Evolutionary conservation across 106 monocot genomes (phyloP).

Genomic region (Cymbidium sinense): DNA sequence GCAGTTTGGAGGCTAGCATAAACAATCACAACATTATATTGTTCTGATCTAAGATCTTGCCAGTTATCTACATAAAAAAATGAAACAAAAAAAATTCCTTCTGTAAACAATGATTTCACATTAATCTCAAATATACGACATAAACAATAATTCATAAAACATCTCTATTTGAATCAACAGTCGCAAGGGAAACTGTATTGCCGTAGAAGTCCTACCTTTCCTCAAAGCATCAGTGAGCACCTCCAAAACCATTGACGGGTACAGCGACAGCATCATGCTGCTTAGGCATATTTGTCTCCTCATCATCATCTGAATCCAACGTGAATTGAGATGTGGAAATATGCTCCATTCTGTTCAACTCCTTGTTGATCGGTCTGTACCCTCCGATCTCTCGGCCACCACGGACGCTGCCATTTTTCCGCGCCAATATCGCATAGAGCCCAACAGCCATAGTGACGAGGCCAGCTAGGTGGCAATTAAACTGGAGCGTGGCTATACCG

Average conservation of each 20-base stretch:
- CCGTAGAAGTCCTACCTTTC: background rate
- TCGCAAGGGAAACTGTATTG: background rate
- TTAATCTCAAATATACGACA: background rate
- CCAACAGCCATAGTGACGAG: constrained; percentile 36
- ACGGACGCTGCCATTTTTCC: background rate
- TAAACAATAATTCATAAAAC: background rate
- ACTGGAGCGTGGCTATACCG: constrained; percentile 84
- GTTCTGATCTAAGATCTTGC: no score
- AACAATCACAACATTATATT: no score
- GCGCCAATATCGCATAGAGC: constrained; percentile 20
- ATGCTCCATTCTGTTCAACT: constrained; percentile 39
- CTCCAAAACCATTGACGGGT: constrained; percentile 3
- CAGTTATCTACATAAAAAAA: no score
- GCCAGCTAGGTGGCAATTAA: constrained; percentile 70
- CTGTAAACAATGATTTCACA: no score
- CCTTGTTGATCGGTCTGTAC: constrained; percentile 50
- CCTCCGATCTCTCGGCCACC: background rate
- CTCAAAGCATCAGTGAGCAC: constrained; percentile 6
- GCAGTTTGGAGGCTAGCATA: no score
- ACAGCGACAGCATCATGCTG: constrained; percentile 10
- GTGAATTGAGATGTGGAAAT: constrained; percentile 20
- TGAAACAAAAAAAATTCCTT: no score
- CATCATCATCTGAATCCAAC: constrained; percentile 63
- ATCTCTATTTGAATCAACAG: background rate
- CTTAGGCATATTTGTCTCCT: constrained; percentile 12